Evolutionary conservation across 2,329 filamentous ascomycete genomes (phyloP), one percentile per base, ranked within the genome.

Genomic region (Exophiala phaeomuriformis): DNA sequence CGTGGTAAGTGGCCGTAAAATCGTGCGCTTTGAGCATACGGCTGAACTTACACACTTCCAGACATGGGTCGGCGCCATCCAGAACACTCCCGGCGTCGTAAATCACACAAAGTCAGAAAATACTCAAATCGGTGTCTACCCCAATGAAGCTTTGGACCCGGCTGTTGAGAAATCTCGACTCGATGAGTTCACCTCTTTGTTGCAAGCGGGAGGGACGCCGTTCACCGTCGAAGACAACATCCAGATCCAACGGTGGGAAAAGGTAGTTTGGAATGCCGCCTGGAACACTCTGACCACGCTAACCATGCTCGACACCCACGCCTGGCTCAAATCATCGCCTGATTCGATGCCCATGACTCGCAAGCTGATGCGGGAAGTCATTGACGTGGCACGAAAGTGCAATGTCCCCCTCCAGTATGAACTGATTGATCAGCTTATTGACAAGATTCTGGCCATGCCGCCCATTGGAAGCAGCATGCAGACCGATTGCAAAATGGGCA

Each of bases 51-150:
- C 8, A 12, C 27, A 4, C 5, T n/a, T 33, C 6, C 28, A 75
- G 73, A 73, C 73, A 1, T 79, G 75, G 79, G 74, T 78, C 0
- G 78, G 78, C 3, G 77, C 76, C 5, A 71, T 65, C 0, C 79
- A 82, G 58, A 66, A 66, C 2, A 63, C 68, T 5, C 77, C 78
- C 0, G 79, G 79, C 0, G 56, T 74, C 2, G 67, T 81, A 28
- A 64, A 66, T 5, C 79, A 82, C 58, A 76, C 68, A 27, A 74
- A 72, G 49, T 74, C 74, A 8, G 79, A 82, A 61, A 70, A 78
- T 56, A 75, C 77, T 64, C 74, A 82, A 51, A 74, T 82, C 2
- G 79, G 79, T 0, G 63, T 81, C 0, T 81, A 75, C 57, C 66
- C 71, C 0, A 78, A 76, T 32, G 28, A 64, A 0, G 9, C 45